Conservation (phyloP, 306 rosid species). For the Acmispon strigosus region DNA sequence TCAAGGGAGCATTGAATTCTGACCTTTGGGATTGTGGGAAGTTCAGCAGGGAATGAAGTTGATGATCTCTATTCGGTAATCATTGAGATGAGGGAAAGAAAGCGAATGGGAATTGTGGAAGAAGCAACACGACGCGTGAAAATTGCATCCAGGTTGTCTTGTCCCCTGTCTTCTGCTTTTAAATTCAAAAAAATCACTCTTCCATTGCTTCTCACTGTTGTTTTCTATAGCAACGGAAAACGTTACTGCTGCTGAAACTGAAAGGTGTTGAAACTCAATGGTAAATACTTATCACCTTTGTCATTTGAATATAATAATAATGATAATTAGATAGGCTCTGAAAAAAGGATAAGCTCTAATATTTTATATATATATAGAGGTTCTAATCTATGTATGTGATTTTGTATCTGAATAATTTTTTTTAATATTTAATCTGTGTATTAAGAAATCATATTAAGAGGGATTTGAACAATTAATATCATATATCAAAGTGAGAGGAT, state of each 20-base stretch:
- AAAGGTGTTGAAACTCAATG: background rate
- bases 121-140: background rate
- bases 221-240: background rate
- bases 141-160: slow-evolving; percentile 31
- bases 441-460: too few relatives aligned
- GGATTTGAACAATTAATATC: too few relatives aligned
- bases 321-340: too few relatives aligned
- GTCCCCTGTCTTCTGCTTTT: background rate
- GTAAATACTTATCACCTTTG: background rate
- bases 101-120: background rate
- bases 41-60: background rate
- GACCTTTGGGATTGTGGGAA: slow-evolving; percentile 21
- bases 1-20: background rate
- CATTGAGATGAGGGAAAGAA: slow-evolving; percentile 19
- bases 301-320: background rate
- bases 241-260: background rate
- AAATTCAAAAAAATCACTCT: slow-evolving; percentile 12
- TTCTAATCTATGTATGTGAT: too few relatives aligned
- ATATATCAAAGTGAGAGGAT: too few relatives aligned
- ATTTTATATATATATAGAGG: too few relatives aligned
- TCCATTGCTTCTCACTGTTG: background rate
- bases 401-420: too few relatives aligned
- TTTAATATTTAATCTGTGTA: too few relatives aligned
- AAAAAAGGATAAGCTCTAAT: too few relatives aligned
- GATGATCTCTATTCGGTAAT: background rate